Conservation (phyloP, 176 grass and related monocot genomes). For the Rhynchospora breviuscula region DNA sequence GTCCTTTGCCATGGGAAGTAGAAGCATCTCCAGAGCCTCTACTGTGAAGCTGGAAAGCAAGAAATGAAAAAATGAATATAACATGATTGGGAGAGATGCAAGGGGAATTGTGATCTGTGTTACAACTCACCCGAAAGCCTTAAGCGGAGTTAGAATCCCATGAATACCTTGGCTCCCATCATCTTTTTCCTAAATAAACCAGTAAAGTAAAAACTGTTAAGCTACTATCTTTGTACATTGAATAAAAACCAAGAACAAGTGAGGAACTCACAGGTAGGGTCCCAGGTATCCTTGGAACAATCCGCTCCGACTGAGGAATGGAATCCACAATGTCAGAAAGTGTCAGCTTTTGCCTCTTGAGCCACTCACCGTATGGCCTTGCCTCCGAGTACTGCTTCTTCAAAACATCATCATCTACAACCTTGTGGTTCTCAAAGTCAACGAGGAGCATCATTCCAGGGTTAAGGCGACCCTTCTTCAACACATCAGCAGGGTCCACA, state of each 20-base stretch:
- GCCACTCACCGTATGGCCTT: slow-evolving; percentile 81
- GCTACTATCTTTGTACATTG: not conserved
- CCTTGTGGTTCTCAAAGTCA: slow-evolving; percentile 88
- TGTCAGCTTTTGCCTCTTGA: slow-evolving; percentile 66
- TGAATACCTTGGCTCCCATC: slow-evolving; percentile 46
- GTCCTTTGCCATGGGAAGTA: slow-evolving; percentile 91
- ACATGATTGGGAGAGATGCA: not conserved
- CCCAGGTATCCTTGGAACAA: slow-evolving; percentile 50
- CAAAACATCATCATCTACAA: slow-evolving; percentile 88
- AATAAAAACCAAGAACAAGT: slow-evolving; percentile 6
- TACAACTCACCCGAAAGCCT: slow-evolving; percentile 84
- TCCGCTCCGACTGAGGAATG: slow-evolving; percentile 57
- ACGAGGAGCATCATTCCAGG: slow-evolving; percentile 99
- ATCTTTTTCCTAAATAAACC: slow-evolving; percentile 27
- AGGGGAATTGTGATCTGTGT: not conserved
- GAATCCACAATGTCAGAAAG: slow-evolving; percentile 71
- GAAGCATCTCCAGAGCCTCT: slow-evolving; percentile 88
- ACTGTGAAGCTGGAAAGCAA: slow-evolving; percentile 65
- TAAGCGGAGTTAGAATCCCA: slow-evolving; percentile 74
- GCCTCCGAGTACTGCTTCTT: slow-evolving; percentile 85
- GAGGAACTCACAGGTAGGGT: slow-evolving; percentile 47
- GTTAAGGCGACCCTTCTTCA: slow-evolving; percentile 86
- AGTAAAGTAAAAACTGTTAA: slow-evolving; percentile 1
- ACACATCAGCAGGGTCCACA: slow-evolving; percentile 74
- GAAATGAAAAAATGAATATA: slow-evolving; percentile 14